phyloP scores from a whole-genome alignment of 164 flowering plant species.

The Hamamelis virginiana region DNA sequence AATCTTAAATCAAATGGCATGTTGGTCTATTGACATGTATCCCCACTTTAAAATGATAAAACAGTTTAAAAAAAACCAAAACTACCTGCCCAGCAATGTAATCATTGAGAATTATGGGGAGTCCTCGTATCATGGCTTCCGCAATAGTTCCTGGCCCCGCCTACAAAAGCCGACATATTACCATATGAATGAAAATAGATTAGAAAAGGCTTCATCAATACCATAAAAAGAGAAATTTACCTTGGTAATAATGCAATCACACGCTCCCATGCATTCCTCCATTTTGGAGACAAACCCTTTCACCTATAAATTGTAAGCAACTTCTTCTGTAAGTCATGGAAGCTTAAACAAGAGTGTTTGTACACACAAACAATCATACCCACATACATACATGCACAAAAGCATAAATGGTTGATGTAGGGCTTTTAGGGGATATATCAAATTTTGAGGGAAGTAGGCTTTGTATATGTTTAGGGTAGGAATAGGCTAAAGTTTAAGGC shows the following conservation, averaged over 20 bases:
- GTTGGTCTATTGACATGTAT: too few species aligned
- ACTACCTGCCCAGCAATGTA: constrained; percentile 96
- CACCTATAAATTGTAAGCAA: constrained; percentile 47
- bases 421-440: too few species aligned
- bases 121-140: constrained; percentile 95
- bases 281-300: constrained; percentile 90
- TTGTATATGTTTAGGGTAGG: too few species aligned
- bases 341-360: too few species aligned
- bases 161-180: constrained; percentile 34
- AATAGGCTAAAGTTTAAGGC: too few species aligned
- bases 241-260: constrained; percentile 97
- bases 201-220: not conserved
- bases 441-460: too few species aligned
- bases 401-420: too few species aligned
- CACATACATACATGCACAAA: too few species aligned
- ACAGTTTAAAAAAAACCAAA: not conserved
- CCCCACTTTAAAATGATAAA: too few species aligned
- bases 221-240: constrained; percentile 33
- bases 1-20: too few species aligned
- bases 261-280: constrained; percentile 98
- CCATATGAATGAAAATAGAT: not conserved
- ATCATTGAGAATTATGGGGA: constrained; percentile 85
- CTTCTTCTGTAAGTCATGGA: constrained; percentile 1
- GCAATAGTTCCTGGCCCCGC: constrained; percentile 99
- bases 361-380: not conserved